These are phyloP conservation scores for Rhizoclosmatium globosum DNA, from an alignment of 192 early-diverging fungal species.

Conservation along the genomic window DNA sequence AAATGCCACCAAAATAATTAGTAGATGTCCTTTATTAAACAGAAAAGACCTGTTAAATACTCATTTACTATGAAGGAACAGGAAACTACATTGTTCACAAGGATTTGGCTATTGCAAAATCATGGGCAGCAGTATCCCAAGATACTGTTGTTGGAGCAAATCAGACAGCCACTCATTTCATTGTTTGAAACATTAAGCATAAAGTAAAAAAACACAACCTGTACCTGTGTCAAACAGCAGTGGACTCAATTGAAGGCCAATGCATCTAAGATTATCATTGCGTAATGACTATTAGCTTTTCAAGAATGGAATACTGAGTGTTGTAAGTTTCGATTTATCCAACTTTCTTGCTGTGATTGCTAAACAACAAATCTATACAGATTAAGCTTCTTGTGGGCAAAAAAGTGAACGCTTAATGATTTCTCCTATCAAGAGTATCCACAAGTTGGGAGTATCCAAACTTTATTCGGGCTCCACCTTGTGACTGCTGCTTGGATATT, in stretches of 20 bases:
- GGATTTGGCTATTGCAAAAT: not conserved
- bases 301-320: slow-evolving; percentile 15
- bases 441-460: slow-evolving; percentile 8
- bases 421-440: not conserved
- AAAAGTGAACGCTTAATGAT: not conserved
- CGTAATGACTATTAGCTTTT: slow-evolving; percentile 12
- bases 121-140: not conserved
- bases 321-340: slow-evolving; percentile 5
- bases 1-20: too few relatives aligned
- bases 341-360: not conserved
- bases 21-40: too few relatives aligned
- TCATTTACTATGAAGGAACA: too few relatives aligned
- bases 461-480: slow-evolving; percentile 20
- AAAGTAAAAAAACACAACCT: not conserved
- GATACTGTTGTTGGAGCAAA: not conserved
- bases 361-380: not conserved
- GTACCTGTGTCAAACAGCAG: not conserved
- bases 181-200: not conserved
- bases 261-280: slow-evolving; percentile 4
- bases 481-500: not conserved
- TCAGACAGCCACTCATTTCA: not conserved
- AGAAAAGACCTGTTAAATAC: too few relatives aligned
- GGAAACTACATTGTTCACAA: not conserved
- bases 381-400: not conserved
- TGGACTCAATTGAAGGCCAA: not conserved